Evolutionary conservation across 2,329 filamentous ascomycete species (phyloP), one percentile per base, ranked within the genome.

Genomic region (Sphaerulina populicola): DNA sequence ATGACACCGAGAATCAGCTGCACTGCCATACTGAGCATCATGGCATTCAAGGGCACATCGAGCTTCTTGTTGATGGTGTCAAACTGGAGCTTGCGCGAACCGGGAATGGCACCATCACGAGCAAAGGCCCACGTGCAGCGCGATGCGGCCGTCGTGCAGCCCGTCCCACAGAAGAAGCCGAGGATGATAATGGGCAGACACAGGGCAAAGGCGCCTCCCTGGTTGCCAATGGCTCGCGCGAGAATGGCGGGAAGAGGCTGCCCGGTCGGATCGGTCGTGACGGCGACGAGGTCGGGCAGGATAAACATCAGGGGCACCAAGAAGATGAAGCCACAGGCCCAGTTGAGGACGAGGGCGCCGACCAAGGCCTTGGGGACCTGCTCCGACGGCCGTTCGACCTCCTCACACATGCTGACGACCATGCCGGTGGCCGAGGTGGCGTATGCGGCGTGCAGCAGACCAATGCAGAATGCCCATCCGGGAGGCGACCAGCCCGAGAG

Each of bases 371-470:
- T 84, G 59, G 83, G 83, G 6, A 86, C 82, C 66, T 86, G 83
- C 2, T 74, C 78, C 0, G 80, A 74, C 4, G 83, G 83, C 43
- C 80, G 71, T 63, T 77, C 74, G 10, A 86, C 82, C 66, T 87
- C 84, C 68, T 88, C 84, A 61, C 82, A 86, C 83, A 86, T 87
- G 56, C 79, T 83, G 33, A 88, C 83, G 53, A 88, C 83, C 85
- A 88, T 88, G 69, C 85, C 85, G 0, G 83, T 87, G 12, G 83
- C 85, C 3, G 83, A 87, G 11, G 83, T 86, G 41, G 82, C 83
- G 62, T 88, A 87, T 55, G 80, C 84, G 44, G 81, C 83, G 61
- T 86, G 83, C 15, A 87, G 72, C 27, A 88, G 74, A 64, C 84
- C 84, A 53, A 88, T 80, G 64, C 78, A 81, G 71, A 86, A 87